A percentile compares a stretch with the other conserved stretches of the same genome.
These are phyloP conservation scores for Phallus indusiatus DNA, from an alignment of 768 basidiomycete genomes.

Conservation along the genomic window DNA sequence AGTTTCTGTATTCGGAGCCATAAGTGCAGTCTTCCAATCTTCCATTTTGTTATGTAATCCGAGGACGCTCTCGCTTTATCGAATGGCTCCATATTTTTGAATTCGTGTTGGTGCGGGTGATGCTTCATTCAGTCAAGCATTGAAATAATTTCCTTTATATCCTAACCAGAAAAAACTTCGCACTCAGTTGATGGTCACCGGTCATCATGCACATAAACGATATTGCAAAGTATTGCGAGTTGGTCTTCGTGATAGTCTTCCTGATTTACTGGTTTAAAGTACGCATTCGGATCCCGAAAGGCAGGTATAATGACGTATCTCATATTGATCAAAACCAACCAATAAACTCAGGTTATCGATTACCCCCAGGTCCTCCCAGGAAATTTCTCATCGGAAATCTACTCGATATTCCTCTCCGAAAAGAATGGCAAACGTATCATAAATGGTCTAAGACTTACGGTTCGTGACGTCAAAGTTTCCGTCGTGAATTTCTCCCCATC, in stretches of 20 bases:
- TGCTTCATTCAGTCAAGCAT: no score
- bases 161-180: no score
- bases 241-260: not conserved
- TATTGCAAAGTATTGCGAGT: not conserved
- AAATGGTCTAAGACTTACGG: constrained; percentile 12
- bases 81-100: no score
- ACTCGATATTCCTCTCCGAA: constrained; percentile 9
- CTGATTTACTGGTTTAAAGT: not conserved
- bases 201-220: not conserved
- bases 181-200: not conserved
- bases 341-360: not conserved
- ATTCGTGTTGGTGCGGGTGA: no score
- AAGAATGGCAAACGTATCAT: constrained; percentile 11
- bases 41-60: no score
- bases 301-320: not conserved
- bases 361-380: constrained; percentile 13
- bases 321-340: not conserved
- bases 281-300: not conserved
- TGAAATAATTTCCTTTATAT: no score
- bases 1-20: no score
- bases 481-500: not conserved
- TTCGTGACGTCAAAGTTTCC: not conserved
- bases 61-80: no score
- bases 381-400: constrained; percentile 11
- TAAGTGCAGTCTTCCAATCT: no score